These are phyloP conservation scores for Solidago caesia DNA, from an alignment of 129 eudicot species.

Conservation along the genomic window DNA sequence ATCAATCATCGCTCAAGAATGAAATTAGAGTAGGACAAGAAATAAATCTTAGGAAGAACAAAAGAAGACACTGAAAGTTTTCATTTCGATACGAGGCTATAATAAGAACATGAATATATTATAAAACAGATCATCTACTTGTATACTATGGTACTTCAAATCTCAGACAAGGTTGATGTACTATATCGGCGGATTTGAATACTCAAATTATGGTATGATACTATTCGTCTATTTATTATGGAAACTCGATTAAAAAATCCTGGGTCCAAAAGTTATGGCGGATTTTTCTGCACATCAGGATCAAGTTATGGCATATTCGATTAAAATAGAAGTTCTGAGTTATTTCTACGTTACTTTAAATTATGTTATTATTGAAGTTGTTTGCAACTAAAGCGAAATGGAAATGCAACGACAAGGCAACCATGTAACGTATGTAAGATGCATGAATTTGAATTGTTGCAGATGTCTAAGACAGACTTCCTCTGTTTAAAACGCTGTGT, in stretches of 20 bases:
- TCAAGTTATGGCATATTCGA: not conserved
- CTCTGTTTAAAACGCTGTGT: not conserved
- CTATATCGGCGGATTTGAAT: not conserved
- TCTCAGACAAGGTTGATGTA: too few species aligned
- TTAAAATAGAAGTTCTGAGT: not conserved
- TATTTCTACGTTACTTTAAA: not conserved
- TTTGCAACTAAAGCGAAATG: not conserved
- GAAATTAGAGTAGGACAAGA: not conserved
- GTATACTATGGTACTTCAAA: not conserved
- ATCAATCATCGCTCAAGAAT: not conserved
- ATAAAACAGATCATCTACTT: not conserved
- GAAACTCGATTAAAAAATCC: not conserved
- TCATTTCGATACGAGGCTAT: too few species aligned
- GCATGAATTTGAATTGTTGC: not conserved
- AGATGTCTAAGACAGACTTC: not conserved
- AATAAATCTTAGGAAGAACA: not conserved
- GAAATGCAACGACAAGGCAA: not conserved
- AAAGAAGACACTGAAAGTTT: not conserved
- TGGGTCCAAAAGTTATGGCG: not conserved
- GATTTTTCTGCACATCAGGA: not conserved
- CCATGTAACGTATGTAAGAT: slow-evolving; percentile 1
- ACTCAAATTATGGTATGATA: not conserved
- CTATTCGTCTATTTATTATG: not conserved
- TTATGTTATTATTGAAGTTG: not conserved
- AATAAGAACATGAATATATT: not conserved